phyloP scores from a whole-genome alignment of 2,329 filamentous ascomycete genomes.

The Sporothrix variecibatus region DNA sequence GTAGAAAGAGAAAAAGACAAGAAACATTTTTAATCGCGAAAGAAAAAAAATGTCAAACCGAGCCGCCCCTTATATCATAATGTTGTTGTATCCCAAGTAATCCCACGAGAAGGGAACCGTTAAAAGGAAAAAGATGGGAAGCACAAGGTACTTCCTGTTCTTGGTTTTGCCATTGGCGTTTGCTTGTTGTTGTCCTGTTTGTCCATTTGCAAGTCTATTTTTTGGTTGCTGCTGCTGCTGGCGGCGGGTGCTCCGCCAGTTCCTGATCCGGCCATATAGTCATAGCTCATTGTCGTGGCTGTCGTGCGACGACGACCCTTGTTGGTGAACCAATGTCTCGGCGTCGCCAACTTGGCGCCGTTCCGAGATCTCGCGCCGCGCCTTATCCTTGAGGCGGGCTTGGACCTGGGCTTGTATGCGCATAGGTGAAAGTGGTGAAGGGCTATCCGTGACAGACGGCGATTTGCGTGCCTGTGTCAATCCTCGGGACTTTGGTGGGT shows the following conservation, averaged over 20 bases:
- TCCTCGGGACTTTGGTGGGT: constrained; percentile 66
- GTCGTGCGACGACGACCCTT: constrained; percentile 33
- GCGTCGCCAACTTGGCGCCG: constrained; percentile 88
- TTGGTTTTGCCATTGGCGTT: background rate
- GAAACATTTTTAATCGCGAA: background rate
- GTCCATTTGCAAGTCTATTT: background rate
- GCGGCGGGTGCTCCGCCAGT: background rate
- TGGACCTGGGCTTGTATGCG: constrained; percentile 61
- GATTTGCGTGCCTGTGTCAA: constrained; percentile 50
- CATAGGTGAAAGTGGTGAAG: constrained; percentile 50
- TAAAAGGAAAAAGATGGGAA: constrained; percentile 23
- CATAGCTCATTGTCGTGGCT: constrained; percentile 42
- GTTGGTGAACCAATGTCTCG: constrained; percentile 70
- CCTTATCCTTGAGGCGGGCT: constrained; percentile 63
- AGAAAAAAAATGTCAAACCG: background rate
- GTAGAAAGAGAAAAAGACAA: background rate
- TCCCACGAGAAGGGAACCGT: constrained; percentile 28
- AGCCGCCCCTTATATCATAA: background rate
- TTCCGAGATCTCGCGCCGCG: constrained; percentile 71
- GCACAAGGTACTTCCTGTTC: constrained; percentile 5
- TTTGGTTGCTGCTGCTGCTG: background rate
- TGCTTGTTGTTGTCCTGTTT: constrained; percentile 3
- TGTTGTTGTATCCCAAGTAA: constrained; percentile 21
- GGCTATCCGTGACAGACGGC: constrained; percentile 17
- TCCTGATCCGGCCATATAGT: constrained; percentile 27